These are phyloP conservation scores for Rickenella mellea DNA, from an alignment of 768 basidiomycete genomes.

Conservation along the genomic window DNA sequence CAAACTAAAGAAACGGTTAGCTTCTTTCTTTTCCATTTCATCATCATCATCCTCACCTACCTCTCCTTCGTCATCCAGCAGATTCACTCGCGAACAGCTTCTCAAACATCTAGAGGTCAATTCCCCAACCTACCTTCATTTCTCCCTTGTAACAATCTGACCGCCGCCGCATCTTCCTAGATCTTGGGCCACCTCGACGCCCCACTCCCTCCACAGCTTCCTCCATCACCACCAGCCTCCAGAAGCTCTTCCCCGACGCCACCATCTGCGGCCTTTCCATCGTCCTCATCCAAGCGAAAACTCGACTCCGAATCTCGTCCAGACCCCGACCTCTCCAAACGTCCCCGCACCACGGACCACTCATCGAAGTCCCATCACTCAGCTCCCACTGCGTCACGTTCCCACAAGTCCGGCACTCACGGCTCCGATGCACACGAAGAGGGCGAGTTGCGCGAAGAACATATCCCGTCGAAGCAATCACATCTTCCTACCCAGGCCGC, in stretches of 20 bases:
- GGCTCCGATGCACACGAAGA: slow-evolving; percentile 36
- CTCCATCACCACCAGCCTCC: slow-evolving; percentile 36
- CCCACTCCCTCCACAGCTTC: slow-evolving; percentile 35
- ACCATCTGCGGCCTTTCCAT: not conserved
- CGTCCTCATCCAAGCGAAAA: slow-evolving; percentile 29
- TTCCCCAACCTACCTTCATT: not conserved
- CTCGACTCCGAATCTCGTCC: slow-evolving; percentile 14
- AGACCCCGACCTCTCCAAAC: slow-evolving; percentile 20
- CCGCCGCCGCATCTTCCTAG: slow-evolving; percentile 14
- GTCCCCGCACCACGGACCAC: slow-evolving; percentile 16
- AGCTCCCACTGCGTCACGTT: slow-evolving; percentile 11
- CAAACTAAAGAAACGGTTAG: too few species aligned
- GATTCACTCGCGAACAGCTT: slow-evolving; percentile 1
- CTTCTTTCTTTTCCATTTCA: too few species aligned
- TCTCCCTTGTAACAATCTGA: not conserved
- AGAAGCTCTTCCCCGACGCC: slow-evolving; percentile 31
- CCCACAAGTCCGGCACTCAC: slow-evolving; percentile 14
- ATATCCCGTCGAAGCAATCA: slow-evolving; percentile 5
- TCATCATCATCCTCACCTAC: too few species aligned
- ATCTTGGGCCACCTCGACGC: slow-evolving; percentile 28
- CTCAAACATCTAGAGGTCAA: not conserved
- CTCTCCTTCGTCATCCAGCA: not conserved
- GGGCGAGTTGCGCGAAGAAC: slow-evolving; percentile 37
- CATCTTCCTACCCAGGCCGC: slow-evolving; percentile 9
- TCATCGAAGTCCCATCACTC: slow-evolving; percentile 1